Conservation (phyloP, 495 filamentous ascomycete species). For the Saxispiralis lemnorum region DNA sequence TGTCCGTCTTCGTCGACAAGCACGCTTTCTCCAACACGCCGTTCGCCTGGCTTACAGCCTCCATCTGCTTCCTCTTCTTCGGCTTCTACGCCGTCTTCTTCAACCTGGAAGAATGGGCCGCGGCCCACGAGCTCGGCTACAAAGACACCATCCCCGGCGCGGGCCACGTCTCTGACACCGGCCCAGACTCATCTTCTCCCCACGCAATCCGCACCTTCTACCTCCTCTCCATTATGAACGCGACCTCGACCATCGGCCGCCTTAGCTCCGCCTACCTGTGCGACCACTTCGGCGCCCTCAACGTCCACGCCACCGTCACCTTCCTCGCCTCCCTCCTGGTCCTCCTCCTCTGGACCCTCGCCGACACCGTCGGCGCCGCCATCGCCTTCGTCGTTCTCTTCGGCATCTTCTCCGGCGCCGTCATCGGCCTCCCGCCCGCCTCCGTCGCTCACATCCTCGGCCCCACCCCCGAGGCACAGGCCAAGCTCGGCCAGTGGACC, state of each 20-base stretch:
- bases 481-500: conserved; percentile 27
- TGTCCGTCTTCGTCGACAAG: conserved; percentile 21
- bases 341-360: conserved; percentile 23
- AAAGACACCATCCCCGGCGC: conserved; percentile 10
- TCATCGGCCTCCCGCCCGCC: conserved; percentile 28
- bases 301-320: conserved; percentile 23
- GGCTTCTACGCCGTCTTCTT: conserved; percentile 31
- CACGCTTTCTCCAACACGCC: conserved; percentile 21
- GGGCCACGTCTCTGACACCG: conserved; percentile 3
- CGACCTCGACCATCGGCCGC: conserved; percentile 23
- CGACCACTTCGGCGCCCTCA: conserved; percentile 22
- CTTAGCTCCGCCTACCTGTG: conserved; percentile 17
- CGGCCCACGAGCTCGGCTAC: conserved; percentile 21
- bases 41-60: conserved; percentile 21
- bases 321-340: conserved; percentile 21
- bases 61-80: conserved; percentile 25
- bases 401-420: conserved; percentile 24
- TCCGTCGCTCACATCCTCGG: conserved; percentile 25
- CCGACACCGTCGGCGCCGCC: conserved; percentile 14
- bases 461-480: conserved; percentile 7
- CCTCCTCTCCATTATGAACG: conserved; percentile 30
- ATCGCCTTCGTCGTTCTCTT: conserved; percentile 28
- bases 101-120: conserved; percentile 31
- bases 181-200: not conserved
- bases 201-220: conserved; percentile 25